Base-by-base conservation (phyloP, 2,329 filamentous ascomycete species). In the Colletotrichum abscissum region DNA sequence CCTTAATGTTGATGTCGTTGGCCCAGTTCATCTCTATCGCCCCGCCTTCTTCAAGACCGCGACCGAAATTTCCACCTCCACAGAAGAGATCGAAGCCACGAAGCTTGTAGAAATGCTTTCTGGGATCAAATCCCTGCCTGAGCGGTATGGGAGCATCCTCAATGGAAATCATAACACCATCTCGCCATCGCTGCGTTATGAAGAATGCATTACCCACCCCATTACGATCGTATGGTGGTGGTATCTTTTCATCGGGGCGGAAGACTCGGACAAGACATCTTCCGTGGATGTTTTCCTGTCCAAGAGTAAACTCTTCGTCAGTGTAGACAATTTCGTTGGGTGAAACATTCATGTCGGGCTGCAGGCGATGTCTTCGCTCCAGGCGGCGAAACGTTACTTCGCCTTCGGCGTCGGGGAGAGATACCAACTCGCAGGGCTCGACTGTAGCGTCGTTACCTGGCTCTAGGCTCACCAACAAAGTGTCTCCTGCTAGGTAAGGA, bases 31-130 rank as follows among this genome's bases (percentile, higher is more conserved):
- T 93, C 30, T 90, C 79, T 0, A 95, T 86, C 0, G 86, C 90
- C 0, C 91, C 90, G 1, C 90, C 90, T 66, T 95, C 93, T 80
- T 95, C 93, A 0, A 97, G 84, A 0, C 94, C 94, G 35, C 93
- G 87, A 5, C 94, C 94, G 64, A 97, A 91, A 65, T 92, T 95
- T 0, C 94, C 94, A 22, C 92, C 92, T 1, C 94, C 94, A 76
- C 92, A 94, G 77, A 94, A 97, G 0, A 97, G 83, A 75, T 95
- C 93, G 4, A 96, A 82, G 0, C 92, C 92, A 5, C 83, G 84
- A 9, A 94, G 84, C 71, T 85, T 86, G 22, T 78, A 74, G 5
- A 76, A 69, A 5, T 72, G 38, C 1, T 73, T 75, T 0, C 68
- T 62, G 0, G 89, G 88, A 74, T 92, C 83, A 55, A 89, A 89